Base-by-base conservation (phyloP, 176 grass and related monocot species). In the Oryza punctata region DNA sequence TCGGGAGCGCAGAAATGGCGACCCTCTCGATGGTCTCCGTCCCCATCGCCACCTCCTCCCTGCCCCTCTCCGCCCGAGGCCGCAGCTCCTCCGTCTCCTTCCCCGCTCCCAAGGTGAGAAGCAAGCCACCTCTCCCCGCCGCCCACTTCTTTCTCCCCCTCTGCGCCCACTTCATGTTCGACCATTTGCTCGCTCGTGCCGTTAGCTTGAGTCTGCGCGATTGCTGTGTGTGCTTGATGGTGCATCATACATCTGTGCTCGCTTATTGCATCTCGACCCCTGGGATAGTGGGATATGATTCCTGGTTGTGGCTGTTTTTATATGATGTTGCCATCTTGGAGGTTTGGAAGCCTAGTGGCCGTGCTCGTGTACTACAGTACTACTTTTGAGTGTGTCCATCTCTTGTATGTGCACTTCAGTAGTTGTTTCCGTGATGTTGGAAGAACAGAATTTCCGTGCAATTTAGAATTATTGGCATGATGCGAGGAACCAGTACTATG, bases 31-130 rank as follows among this genome's bases (percentile, higher is more conserved):
- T 90, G 75, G 89, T 85, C 54, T 82, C 78, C 29, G 78, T 80
- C 75, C 90, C 93, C 54, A 40, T 94, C 67, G 78, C 90, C 33
- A 79, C 90, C 69, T 90, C 90, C 54, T 82, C 86, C 75, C 49
- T 87, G 19, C 67, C 87, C 30, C 71, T 79, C 43, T 52, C 91
- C 87, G 77, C 89, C 21, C 73, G 84, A 10, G 69, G 88, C 69
- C 69, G 88, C 63, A 65, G 19, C 77, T 91, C 89, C 68, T 82
- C 92, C 89, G 44, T 87, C 38, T 84, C 89, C 81, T 65, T 89
- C 67, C 85, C 87, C 25, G n/a, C 66, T 69, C 47, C 86, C 70
- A 82, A 92, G 85, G 91, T 71, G 23, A 88, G 85, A 81, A 84
- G 87, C 79, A 67, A 67, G 26, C n/a, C 16, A 47, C 32, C 47